Evolutionary conservation across 192 early-diverging fungal species (phyloP), one percentile per base, ranked within the genome.

Genomic region (Backusella tarrabulga): DNA sequence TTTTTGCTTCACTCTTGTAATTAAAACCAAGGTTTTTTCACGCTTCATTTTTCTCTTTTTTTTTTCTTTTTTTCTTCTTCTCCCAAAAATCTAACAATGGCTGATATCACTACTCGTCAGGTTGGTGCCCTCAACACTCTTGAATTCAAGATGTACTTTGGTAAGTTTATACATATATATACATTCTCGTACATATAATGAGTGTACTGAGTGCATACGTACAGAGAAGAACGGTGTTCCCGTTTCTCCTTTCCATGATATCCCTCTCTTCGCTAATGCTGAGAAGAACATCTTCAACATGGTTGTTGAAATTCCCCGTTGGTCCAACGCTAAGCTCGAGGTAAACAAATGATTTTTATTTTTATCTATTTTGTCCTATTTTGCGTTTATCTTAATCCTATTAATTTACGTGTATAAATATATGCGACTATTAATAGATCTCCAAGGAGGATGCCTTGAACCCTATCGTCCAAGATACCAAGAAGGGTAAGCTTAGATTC

Each of bases 271-370:
- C 80, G 97, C 96, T 76, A 95, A 97, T 82, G 90, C 89, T 71
- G 92, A 93, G 69, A 95, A 96, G 85, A 94, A 92, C 46, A 88
- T 98, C 76, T 90, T 95, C 85, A 99, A 99, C 94, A 97, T 98
- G 94, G 89, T 99, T 80, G 97, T 99, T 74, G 98, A 98, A 86
- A 95, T 98, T 68, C 98, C 98, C 69, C 90, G 97, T 76, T 99
- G 97, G 98, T 93, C 96, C 80, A 99, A 99, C 87, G 98, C 96
- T 83, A 99, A 99, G 91, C 88, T 98, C 78, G 98, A 98, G 83
- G 87, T 92, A 76, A 60, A 71, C n/a, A 32, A 19, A 21, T 9
- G 9, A 9, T 56, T 26, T 23, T 56, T 56, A 21, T 21, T 19
- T 56, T 23, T 17, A 34, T 56, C 9, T 71, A 6, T 35, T 21